Evolutionary conservation across 164 flowering plant genomes (phyloP).

Genomic region (Paratinospora sagittata): DNA sequence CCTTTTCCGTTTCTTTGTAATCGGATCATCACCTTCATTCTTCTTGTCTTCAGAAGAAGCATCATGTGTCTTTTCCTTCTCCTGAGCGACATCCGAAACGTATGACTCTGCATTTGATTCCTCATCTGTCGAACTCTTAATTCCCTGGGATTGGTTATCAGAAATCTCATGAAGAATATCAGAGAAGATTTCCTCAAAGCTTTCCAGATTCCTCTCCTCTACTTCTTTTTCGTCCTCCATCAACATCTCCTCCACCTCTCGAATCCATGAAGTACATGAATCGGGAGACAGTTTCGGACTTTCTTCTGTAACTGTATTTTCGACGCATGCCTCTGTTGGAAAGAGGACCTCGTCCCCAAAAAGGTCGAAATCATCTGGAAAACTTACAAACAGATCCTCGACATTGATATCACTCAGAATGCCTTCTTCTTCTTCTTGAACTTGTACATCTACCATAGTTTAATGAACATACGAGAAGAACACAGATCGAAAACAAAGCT

Average conservation of each 20-base stretch:
- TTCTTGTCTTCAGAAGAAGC: constrained; percentile 9
- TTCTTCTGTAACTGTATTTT: background rate
- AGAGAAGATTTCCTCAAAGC: constrained; percentile 23
- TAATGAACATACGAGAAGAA: no score
- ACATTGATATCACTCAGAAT: background rate
- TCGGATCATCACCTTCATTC: constrained; percentile 27
- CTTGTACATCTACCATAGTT: background rate
- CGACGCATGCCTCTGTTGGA: background rate
- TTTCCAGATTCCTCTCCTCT: background rate
- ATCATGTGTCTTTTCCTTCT: constrained; percentile 11
- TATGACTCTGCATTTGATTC: constrained; percentile 17
- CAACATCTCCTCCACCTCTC: constrained; percentile 36
- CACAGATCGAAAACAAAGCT: no score
- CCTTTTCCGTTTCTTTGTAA: constrained; percentile 57
- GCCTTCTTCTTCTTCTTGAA: background rate
- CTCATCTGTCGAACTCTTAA: constrained; percentile 8
- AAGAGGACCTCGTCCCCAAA: background rate
- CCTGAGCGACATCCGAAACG: constrained; percentile 13
- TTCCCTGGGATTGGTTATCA: constrained; percentile 7
- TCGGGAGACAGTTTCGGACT: constrained; percentile 11
- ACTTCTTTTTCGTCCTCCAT: constrained; percentile 34
- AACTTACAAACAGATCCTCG: background rate
- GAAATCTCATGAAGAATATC: constrained; percentile 31
- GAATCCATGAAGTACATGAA: constrained; percentile 23
- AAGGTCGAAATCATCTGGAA: constrained; percentile 9